Evolutionary conservation across 495 filamentous ascomycete species (phyloP).

Genomic region (Alectoria sarmentosa): DNA sequence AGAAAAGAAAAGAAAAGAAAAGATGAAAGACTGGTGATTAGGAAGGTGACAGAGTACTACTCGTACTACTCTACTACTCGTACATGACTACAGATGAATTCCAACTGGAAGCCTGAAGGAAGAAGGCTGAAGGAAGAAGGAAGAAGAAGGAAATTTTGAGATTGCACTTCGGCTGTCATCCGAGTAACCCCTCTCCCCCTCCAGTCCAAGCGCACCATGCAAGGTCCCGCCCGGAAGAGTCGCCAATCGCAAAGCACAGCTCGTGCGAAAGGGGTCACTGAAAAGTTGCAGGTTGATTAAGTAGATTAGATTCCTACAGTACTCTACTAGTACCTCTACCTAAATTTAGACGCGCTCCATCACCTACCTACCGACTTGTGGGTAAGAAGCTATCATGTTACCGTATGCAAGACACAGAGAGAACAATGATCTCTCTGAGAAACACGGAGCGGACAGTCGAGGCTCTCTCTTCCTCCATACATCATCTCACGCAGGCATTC

Average conservation of each 20-base stretch:
- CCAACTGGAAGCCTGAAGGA: too few species aligned
- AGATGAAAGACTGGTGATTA: neutral
- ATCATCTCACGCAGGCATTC: too few species aligned
- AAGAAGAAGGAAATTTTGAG: neutral
- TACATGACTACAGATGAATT: too few species aligned
- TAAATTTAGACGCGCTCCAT: conserved; percentile 2
- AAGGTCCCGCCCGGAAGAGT: neutral
- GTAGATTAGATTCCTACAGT: too few species aligned
- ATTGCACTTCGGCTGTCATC: conserved; percentile 1
- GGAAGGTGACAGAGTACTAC: too few species aligned
- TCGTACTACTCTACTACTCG: too few species aligned
- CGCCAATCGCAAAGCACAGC: neutral
- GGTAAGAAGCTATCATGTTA: neutral
- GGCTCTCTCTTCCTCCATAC: too few species aligned
- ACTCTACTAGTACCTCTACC: rapidly evolving
- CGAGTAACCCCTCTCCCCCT: neutral
- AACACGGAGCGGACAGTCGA: too few species aligned
- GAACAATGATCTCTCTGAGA: neutral
- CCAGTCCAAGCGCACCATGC: conserved; percentile 4
- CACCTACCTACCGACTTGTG: neutral
- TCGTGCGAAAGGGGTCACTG: neutral
- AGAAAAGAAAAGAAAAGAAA: neutral
- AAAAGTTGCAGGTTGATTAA: too few species aligned
- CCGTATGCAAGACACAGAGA: too few species aligned
- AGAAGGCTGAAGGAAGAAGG: neutral